phyloP scores from a whole-genome alignment of 108 stramenopile species.

The Schizochytrium sp. region DNA sequence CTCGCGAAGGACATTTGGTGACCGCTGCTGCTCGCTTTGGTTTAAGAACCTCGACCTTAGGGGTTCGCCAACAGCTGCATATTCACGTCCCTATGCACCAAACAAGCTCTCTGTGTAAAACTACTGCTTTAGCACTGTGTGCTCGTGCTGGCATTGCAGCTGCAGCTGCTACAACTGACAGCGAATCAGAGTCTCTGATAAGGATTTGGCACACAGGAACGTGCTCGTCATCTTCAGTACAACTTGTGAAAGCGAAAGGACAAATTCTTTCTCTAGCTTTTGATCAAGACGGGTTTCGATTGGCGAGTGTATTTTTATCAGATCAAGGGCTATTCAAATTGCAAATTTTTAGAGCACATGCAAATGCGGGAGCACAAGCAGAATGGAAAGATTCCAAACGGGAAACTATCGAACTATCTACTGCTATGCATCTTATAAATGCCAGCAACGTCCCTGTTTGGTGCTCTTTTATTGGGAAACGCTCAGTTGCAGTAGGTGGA shows the following conservation, averaged over 20 bases:
- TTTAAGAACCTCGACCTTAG: not conserved
- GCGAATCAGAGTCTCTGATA: not conserved
- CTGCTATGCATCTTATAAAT: not conserved
- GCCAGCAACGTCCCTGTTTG: not conserved
- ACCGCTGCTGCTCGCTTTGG: not conserved
- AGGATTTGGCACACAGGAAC: conserved; percentile 1
- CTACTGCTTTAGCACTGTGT: not conserved
- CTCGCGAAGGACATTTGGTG: not conserved
- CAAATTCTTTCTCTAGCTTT: not conserved
- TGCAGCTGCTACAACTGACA: not conserved
- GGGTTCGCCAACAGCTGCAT: not conserved
- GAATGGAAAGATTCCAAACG: not conserved
- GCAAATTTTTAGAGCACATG: no score
- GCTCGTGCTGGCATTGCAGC: not conserved
- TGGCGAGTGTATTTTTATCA: not conserved
- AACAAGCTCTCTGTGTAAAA: not conserved
- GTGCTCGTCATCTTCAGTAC: not conserved
- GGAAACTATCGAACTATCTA: not conserved
- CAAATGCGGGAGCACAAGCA: no score
- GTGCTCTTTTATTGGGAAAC: not conserved
- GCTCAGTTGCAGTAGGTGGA: not conserved
- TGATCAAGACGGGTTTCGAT: not conserved
- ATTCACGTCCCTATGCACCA: not conserved
- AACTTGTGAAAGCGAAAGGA: not conserved
- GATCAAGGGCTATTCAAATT: no score